phyloP scores from a whole-genome alignment of 495 filamentous ascomycete species.

The Extremus antarcticus region DNA sequence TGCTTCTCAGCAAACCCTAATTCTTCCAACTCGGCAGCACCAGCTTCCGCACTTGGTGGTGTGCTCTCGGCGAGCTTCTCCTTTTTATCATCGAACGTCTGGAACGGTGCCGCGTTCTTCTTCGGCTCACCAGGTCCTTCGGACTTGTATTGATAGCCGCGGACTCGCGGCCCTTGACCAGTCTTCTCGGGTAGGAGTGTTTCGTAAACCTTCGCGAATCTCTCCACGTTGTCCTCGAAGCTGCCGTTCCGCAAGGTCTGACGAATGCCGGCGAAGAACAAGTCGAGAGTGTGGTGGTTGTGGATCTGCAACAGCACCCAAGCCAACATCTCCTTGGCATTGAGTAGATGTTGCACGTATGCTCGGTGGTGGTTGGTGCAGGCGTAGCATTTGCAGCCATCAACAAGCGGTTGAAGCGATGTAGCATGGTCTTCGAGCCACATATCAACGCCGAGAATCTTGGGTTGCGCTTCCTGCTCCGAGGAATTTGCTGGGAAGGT shows the following conservation, averaged over 20 bases:
- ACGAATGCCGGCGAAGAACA: slow-evolving; percentile 65
- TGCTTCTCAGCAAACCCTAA: slow-evolving; percentile 10
- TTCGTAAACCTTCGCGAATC: slow-evolving; percentile 55
- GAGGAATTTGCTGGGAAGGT: slow-evolving; percentile 45
- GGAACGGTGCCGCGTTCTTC: slow-evolving; percentile 60
- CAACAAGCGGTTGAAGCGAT: slow-evolving; percentile 46
- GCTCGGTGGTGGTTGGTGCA: slow-evolving; percentile 78
- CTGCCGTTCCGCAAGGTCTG: slow-evolving; percentile 45
- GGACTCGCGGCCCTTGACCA: slow-evolving; percentile 66
- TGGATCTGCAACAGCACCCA: slow-evolving; percentile 91
- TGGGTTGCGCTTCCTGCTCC: not conserved
- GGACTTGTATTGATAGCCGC: slow-evolving; percentile 75
- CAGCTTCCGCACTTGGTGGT: not conserved
- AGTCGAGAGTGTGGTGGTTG: slow-evolving; percentile 60
- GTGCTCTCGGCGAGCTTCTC: slow-evolving; percentile 38
- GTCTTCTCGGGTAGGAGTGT: slow-evolving; percentile 57
- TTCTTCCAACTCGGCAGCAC: not conserved
- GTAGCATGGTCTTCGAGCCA: slow-evolving; percentile 49
- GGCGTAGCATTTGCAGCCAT: slow-evolving; percentile 66
- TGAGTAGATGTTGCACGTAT: slow-evolving; percentile 75
- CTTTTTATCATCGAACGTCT: slow-evolving; percentile 39
- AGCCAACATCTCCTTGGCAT: slow-evolving; percentile 87
- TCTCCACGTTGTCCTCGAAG: slow-evolving; percentile 48
- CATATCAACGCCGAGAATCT: slow-evolving; percentile 61
- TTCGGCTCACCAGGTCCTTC: slow-evolving; percentile 50